Conservation (phyloP, 2,329 filamentous ascomycete genomes). For the Fusarium begoniae region DNA sequence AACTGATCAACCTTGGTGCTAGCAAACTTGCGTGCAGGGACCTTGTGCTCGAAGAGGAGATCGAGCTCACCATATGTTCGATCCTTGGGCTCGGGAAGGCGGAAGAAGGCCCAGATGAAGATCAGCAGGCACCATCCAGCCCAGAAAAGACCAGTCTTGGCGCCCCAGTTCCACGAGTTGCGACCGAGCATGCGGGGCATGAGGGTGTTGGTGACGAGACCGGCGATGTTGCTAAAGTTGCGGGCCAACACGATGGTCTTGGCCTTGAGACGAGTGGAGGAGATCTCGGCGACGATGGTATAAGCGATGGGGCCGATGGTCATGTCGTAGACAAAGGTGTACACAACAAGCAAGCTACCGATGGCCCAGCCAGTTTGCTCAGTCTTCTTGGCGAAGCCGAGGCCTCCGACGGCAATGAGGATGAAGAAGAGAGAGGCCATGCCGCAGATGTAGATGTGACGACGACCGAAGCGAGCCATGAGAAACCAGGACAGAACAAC, state of each 20-base stretch:
- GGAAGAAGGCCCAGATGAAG: conserved; percentile 60
- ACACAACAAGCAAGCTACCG: conserved; percentile 55
- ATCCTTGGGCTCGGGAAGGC: conserved; percentile 63
- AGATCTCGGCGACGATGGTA: conserved; percentile 73
- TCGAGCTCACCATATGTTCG: conserved; percentile 66
- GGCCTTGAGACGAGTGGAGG: conserved; percentile 56
- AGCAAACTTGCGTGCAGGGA: conserved; percentile 54
- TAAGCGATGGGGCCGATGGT: conserved; percentile 72
- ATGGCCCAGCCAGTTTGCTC: conserved; percentile 52
- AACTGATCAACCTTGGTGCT: conserved; percentile 43
- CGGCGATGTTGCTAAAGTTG: conserved; percentile 58
- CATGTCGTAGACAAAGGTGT: conserved; percentile 53
- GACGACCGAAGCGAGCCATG: conserved; percentile 13
- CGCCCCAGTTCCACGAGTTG: conserved; percentile 56
- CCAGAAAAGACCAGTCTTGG: conserved; percentile 58
- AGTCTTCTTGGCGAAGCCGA: conserved; percentile 53
- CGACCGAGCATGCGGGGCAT: conserved; percentile 58
- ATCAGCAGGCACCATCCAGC: conserved; percentile 54
- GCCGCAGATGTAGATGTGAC: conserved; percentile 3
- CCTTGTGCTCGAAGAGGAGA: conserved; percentile 59
- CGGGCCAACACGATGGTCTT: conserved; percentile 57
- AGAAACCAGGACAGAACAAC: conserved; percentile 17
- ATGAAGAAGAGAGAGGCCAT: conserved; percentile 3
- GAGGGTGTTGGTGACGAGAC: conserved; percentile 56
- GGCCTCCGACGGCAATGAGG: conserved; percentile 39